A percentile compares a stretch with the other conserved stretches of the same genome.
Evolutionary conservation across 495 filamentous ascomycete species (phyloP).

Genomic region (Trichoderma reesei): DNA sequence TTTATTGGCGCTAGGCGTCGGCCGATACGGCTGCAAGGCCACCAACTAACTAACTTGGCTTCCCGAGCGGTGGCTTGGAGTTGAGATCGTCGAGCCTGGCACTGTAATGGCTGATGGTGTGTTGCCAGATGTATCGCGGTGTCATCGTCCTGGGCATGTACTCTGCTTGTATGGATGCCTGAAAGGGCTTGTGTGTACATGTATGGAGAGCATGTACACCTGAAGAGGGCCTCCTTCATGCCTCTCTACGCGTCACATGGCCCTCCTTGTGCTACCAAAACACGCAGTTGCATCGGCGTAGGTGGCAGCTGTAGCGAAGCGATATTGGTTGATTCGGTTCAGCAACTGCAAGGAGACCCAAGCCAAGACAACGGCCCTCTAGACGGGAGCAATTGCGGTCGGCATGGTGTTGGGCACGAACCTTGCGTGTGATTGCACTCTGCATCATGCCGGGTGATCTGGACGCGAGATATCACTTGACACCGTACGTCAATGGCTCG

Average conservation of each 20-base stretch:
- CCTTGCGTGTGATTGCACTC: background rate
- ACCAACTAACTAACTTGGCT: background rate
- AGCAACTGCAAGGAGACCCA: background rate
- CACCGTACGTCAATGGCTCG: too few relatives aligned
- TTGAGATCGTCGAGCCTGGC: constrained; percentile 1
- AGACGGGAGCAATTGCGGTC: background rate
- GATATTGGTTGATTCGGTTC: background rate
- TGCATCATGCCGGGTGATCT: background rate
- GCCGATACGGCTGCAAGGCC: background rate
- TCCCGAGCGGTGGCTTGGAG: background rate
- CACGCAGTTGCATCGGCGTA: background rate
- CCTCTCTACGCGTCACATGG: background rate
- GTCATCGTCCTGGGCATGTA: background rate
- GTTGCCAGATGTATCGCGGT: background rate
- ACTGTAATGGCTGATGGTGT: too few relatives aligned
- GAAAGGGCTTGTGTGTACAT: too few relatives aligned
- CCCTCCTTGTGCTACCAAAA: background rate
- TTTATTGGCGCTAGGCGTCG: constrained; percentile 6
- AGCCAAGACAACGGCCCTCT: background rate
- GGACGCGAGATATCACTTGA: background rate
- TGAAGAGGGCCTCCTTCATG: too few relatives aligned
- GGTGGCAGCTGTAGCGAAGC: background rate
- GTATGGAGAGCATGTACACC: too few relatives aligned
- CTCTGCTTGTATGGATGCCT: background rate
- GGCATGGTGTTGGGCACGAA: background rate